A percentile compares a stretch with the other conserved stretches of the same genome.
Evolutionary conservation across 2,329 filamentous ascomycete genomes (phyloP).

Genomic region (Colletotrichum sp.): DNA sequence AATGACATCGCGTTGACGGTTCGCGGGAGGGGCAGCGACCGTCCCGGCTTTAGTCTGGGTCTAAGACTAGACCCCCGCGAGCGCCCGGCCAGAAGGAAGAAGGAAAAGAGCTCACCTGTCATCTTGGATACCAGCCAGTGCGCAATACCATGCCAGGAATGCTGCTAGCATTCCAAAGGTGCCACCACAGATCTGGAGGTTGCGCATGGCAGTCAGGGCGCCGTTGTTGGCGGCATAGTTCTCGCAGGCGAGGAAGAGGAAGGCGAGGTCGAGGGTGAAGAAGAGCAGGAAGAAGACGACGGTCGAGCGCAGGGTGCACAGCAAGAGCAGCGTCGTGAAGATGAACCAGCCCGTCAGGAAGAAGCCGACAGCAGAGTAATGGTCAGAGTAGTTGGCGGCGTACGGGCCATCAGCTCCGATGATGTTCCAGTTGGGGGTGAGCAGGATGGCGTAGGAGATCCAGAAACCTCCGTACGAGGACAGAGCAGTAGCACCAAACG

Average conservation of each 20-base stretch:
- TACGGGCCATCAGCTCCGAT: conserved; percentile 50
- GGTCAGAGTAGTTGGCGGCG: conserved; percentile 44
- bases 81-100: neutral
- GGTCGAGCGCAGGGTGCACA: conserved; percentile 79
- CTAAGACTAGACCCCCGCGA: neutral
- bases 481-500: conserved; percentile 81
- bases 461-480: conserved; percentile 87
- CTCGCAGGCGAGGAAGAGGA: conserved; percentile 72
- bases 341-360: conserved; percentile 85
- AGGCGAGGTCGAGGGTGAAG: conserved; percentile 77
- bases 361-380: conserved; percentile 70
- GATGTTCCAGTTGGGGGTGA: conserved; percentile 72
- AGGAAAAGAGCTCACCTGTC: conserved; percentile 54
- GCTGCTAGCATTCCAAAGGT: conserved; percentile 81
- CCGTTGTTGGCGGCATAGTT: conserved; percentile 63
- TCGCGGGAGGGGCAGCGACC: neutral
- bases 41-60: neutral
- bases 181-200: conserved; percentile 73
- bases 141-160: conserved; percentile 88
- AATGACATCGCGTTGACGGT: neutral
- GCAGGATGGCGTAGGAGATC: conserved; percentile 75
- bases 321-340: conserved; percentile 76
- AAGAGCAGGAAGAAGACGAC: conserved; percentile 81
- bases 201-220: conserved; percentile 45
- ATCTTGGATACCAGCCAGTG: conserved; percentile 81